Percentiles rank a stretch among this genome's conserved stretches.
Conservation (phyloP, 2,329 filamentous ascomycete genomes). For the Penicillium griseofulvum region DNA sequence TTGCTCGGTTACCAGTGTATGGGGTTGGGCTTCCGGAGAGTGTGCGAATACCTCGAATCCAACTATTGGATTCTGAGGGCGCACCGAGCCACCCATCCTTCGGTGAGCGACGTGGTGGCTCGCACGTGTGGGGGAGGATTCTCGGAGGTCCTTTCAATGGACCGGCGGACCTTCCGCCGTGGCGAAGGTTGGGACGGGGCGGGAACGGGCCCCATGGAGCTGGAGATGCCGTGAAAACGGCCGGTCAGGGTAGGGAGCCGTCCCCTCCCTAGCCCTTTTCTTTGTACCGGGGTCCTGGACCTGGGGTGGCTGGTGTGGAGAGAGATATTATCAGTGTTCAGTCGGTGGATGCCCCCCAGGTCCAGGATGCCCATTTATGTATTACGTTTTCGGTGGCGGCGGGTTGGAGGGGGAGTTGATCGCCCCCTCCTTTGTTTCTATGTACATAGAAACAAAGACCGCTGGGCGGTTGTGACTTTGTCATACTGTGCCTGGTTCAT, state of each 20-base stretch:
- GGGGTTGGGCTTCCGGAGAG: slow-evolving; percentile 15
- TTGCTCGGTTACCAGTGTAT: slow-evolving; percentile 19
- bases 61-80: slow-evolving; percentile 33
- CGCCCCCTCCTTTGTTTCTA: background rate
- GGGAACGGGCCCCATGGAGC: slow-evolving; percentile 31
- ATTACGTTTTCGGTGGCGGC: background rate
- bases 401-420: background rate
- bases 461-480: background rate
- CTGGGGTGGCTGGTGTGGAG: background rate
- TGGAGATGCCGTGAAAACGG: slow-evolving; percentile 19
- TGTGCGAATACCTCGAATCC: slow-evolving; percentile 26
- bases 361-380: slow-evolving; percentile 3
- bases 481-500: background rate
- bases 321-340: background rate
- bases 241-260: slow-evolving; percentile 1
- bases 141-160: slow-evolving; percentile 23
- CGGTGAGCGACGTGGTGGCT: slow-evolving; percentile 16
- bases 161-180: slow-evolving; percentile 28
- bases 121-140: slow-evolving; percentile 32
- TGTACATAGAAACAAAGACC: background rate
- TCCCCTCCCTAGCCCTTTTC: slow-evolving; percentile 3
- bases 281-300: slow-evolving; percentile 3
- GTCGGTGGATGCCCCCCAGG: background rate
- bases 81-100: slow-evolving; percentile 32
- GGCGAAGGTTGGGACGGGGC: slow-evolving; percentile 37